Evolutionary conservation across 225 moss, liverwort and hornwort species (phyloP).

Genomic region (Marchantia polymorpha): DNA sequence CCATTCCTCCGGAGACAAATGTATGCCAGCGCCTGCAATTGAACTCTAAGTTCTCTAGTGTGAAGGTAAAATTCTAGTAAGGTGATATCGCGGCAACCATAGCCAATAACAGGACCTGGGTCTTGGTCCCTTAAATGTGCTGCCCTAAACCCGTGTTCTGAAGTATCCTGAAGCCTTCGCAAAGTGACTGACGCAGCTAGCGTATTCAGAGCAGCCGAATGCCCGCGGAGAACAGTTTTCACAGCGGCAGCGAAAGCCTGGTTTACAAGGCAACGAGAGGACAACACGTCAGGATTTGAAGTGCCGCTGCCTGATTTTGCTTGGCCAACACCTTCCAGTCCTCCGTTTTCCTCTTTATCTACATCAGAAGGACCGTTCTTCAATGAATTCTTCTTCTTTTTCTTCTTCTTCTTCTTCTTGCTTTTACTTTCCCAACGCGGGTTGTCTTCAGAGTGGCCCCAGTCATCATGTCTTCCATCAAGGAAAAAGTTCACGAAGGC

Average conservation of each 20-base stretch:
- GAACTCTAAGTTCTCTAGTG: conserved; percentile 81
- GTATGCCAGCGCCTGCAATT: conserved; percentile 60
- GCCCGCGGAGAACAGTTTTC: conserved; percentile 73
- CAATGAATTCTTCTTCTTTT: conserved; percentile 20
- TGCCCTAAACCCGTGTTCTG: conserved; percentile 21
- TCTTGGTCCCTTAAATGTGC: conserved; percentile 42
- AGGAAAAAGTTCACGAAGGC: conserved; percentile 74
- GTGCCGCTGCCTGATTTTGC: conserved; percentile 13
- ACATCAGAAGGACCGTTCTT: background rate
- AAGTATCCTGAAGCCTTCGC: conserved; percentile 51
- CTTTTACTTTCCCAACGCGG: background rate
- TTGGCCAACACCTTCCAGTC: background rate
- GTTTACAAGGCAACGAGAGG: conserved; percentile 88
- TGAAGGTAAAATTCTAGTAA: conserved; percentile 90
- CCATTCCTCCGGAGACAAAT: conserved; percentile 40
- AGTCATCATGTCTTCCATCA: conserved; percentile 48
- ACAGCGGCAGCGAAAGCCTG: conserved; percentile 96
- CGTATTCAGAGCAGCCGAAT: conserved; percentile 80
- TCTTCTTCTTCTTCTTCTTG: conserved; percentile 26
- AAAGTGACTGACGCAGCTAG: conserved; percentile 59
- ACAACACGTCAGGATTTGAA: conserved; percentile 36
- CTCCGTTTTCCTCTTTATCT: conserved; percentile 10
- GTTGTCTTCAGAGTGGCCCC: conserved; percentile 4
- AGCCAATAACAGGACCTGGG: conserved; percentile 66
- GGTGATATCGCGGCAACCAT: conserved; percentile 62